Percentiles rank a stretch among this genome's conserved stretches.
Evolutionary conservation across 257 asterid species (phyloP).

Genomic region (Nicotiana undulata): DNA sequence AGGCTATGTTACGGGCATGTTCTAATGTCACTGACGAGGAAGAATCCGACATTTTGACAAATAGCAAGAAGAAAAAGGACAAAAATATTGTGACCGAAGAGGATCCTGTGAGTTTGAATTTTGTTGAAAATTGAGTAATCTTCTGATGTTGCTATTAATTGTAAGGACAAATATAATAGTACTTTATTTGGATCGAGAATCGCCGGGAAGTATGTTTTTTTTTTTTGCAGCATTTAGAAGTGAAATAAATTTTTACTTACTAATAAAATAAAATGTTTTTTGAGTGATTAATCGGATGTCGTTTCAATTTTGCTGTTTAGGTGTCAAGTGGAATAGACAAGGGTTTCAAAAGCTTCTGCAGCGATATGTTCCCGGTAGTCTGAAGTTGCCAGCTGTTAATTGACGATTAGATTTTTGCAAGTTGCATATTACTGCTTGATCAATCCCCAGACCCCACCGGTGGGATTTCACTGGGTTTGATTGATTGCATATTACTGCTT

Average conservation of each 20-base stretch:
- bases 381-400: background rate
- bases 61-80: conserved; percentile 17
- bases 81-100: conserved; percentile 16
- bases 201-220: background rate
- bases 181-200: background rate
- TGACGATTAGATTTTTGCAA: background rate
- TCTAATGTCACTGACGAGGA: conserved; percentile 4
- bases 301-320: conserved; percentile 24
- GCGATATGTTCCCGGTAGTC: conserved; percentile 56
- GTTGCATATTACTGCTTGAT: background rate
- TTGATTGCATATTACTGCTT: too few species aligned
- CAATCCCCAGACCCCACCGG: too few species aligned
- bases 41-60: conserved; percentile 15
- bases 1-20: conserved; percentile 31
- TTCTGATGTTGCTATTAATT: background rate
- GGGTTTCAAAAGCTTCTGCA: conserved; percentile 50
- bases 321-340: conserved; percentile 39
- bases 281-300: background rate
- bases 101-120: conserved; percentile 27
- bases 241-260: background rate
- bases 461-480: too few species aligned
- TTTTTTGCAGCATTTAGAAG: background rate
- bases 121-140: background rate
- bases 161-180: too few species aligned
- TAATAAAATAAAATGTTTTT: background rate